Base-by-base conservation (phyloP, 75 land plant genomes). In the Pinus tabuliformis region DNA sequence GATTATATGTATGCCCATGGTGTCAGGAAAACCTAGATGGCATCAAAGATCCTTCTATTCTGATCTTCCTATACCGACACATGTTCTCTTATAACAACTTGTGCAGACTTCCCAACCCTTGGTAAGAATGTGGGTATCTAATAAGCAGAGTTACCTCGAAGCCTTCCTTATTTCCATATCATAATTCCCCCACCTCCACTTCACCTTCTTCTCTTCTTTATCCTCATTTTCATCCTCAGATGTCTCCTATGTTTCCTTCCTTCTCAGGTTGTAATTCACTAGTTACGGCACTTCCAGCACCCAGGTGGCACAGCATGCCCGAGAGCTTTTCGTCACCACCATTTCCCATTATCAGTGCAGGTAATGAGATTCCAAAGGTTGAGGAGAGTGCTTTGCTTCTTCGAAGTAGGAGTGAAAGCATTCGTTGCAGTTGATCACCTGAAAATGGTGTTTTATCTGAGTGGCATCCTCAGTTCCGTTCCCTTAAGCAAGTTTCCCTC, bases 221-320 rank as follows among this genome's bases (percentile, higher is more conserved):
- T 9, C 54, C 54, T 49, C 54, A 49, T 49, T 49, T 49, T 49
- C 12, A 30, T 68, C 72, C 72, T 37, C 72, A 68, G 52, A 15
- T 20, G n/a, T 22, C n/a, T 20, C 62, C n/a, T 20, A 22, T 45
- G 21, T 18, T 45, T 18, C 5, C 72, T 68, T 39, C 39, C 20
- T 68, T 18, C 21, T 68, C 72, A 45, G 22, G 26, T 4, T 15
- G 21, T 18, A 45, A 39, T 70, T 60, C 62, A 18, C 8, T 60
- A 20, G 54, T 45, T 16, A 21, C 56, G 2, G 7, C 20, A 42
- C 11, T 33, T 70, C 13, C 39, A 12, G 12, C 42, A 42, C 72
- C 42, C 18, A 39, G 72, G 72, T 45, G 54, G 54, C 72, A 70
- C 6, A 70, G 24, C 72, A 70, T 70, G 72, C 26, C 72, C n/a